Percentiles rank a stretch among this genome's conserved stretches.
These are phyloP conservation scores for Paspalum vaginatum DNA, from an alignment of 176 grass and related monocot genomes.

Conservation along the genomic window DNA sequence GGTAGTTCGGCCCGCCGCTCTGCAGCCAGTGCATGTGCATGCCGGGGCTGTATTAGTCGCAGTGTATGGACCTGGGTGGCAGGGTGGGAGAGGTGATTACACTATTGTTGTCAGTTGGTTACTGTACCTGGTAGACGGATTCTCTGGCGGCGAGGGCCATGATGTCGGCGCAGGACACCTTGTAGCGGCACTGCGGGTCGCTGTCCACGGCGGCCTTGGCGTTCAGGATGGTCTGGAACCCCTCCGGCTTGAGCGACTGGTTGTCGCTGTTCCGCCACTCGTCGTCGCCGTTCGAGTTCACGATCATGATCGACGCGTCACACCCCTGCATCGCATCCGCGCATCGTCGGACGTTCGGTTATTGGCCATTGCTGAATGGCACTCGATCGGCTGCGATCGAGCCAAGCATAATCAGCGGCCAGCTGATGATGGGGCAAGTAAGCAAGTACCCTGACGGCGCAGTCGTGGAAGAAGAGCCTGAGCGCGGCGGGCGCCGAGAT, in stretches of 20 bases:
- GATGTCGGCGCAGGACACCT: conserved; percentile 63
- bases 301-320: conserved; percentile 60
- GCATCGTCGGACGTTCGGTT: neutral
- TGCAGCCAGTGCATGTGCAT: conserved; percentile 5
- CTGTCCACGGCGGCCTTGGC: conserved; percentile 58
- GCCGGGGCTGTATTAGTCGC: neutral
- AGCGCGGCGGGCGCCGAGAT: conserved; percentile 50
- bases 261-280: conserved; percentile 52
- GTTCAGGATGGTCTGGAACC: conserved; percentile 33
- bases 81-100: no score
- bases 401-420: neutral
- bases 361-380: neutral
- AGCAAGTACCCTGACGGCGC: conserved; percentile 43
- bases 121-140: conserved; percentile 17
- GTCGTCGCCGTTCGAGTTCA: conserved; percentile 51
- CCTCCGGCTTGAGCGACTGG: conserved; percentile 50
- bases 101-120: neutral
- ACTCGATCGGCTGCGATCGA: no score
- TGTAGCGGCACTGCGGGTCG: conserved; percentile 48
- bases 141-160: conserved; percentile 56
- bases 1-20: conserved; percentile 55
- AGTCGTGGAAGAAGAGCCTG: conserved; percentile 61
- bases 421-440: no score
- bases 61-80: neutral
- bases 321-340: conserved; percentile 29